Evolutionary conservation across 2,329 filamentous ascomycete species (phyloP).

Genomic region (Tolypocladium ophioglossoides): DNA sequence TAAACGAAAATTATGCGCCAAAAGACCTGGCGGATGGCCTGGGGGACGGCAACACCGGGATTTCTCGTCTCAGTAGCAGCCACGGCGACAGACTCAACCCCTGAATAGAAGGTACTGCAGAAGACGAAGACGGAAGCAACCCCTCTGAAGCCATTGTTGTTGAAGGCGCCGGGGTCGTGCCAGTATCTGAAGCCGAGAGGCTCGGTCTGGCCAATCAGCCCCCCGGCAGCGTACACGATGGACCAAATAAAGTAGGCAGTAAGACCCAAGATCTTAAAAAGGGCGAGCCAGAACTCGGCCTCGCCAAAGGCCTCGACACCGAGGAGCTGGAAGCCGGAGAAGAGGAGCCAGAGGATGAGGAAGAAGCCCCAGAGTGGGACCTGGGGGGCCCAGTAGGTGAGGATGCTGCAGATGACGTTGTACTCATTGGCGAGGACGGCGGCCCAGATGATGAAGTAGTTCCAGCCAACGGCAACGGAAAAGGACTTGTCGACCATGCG

Average conservation of each 20-base stretch:
- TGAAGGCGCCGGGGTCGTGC: slow-evolving; percentile 59
- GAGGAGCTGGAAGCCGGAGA: slow-evolving; percentile 58
- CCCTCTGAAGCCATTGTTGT: slow-evolving; percentile 53
- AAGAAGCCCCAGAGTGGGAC: slow-evolving; percentile 59
- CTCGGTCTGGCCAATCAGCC: slow-evolving; percentile 46
- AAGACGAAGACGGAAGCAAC: slow-evolving; percentile 58
- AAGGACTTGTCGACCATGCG: slow-evolving; percentile 63
- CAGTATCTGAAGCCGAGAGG: slow-evolving; percentile 61
- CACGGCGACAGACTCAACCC: slow-evolving; percentile 53
- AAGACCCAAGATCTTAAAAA: slow-evolving; percentile 60
- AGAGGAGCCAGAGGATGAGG: slow-evolving; percentile 63
- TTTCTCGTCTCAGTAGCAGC: slow-evolving; percentile 52
- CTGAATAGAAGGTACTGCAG: slow-evolving; percentile 61
- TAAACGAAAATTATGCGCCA: slow-evolving; percentile 53
- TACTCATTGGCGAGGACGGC: slow-evolving; percentile 60
- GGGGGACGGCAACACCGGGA: slow-evolving; percentile 42
- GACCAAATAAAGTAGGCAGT: slow-evolving; percentile 65
- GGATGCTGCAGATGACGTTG: slow-evolving; percentile 56
- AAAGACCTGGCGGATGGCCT: slow-evolving; percentile 50
- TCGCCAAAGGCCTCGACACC: slow-evolving; percentile 69
- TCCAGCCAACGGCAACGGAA: slow-evolving; percentile 59
- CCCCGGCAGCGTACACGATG: slow-evolving; percentile 60
- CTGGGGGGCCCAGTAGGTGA: slow-evolving; percentile 53
- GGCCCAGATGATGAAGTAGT: slow-evolving; percentile 60
- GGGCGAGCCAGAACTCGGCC: slow-evolving; percentile 69